These are phyloP conservation scores for Phialophora macrospora DNA, from an alignment of 2,329 filamentous ascomycete genomes.

Conservation along the genomic window DNA sequence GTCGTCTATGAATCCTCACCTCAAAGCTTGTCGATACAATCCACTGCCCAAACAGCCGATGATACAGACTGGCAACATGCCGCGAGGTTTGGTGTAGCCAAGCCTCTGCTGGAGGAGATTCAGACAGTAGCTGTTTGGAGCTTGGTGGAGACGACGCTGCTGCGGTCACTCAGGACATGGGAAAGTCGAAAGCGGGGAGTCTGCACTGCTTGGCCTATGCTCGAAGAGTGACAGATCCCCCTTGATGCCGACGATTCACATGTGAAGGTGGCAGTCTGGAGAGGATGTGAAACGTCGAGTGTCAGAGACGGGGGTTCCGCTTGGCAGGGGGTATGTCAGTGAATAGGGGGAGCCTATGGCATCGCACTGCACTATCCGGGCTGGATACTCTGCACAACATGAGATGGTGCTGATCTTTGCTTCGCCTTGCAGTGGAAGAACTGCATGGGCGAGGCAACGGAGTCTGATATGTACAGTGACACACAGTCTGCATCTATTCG, in stretches of 20 bases:
- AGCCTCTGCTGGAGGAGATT: not conserved
- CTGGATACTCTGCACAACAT: not conserved
- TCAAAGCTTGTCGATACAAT: not conserved
- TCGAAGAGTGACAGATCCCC: not conserved
- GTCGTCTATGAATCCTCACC: constrained; percentile 7
- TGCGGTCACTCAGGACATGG: not conserved
- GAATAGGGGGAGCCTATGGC: not conserved
- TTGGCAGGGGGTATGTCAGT: constrained; percentile 8
- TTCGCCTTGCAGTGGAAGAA: not conserved
- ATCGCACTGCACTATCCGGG: not conserved
- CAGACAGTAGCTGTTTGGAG: constrained; percentile 5
- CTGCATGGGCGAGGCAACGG: no score
- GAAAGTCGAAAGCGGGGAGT: not conserved
- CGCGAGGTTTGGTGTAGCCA: not conserved
- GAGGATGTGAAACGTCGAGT: constrained; percentile 5
- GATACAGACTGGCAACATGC: constrained; percentile 1
- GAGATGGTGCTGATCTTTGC: not conserved
- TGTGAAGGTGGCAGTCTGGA: not conserved
- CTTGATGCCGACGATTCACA: not conserved
- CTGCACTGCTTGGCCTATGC: constrained; percentile 1
- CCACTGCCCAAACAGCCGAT: constrained; percentile 1
- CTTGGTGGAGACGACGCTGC: not conserved
- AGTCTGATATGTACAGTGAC: not conserved
- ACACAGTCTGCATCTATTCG: not conserved
- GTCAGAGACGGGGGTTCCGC: not conserved